Evolutionary conservation across 2,329 filamentous ascomycete genomes (phyloP), one percentile per base, ranked within the genome.

Genomic region (Fusarium guadeloupense): DNA sequence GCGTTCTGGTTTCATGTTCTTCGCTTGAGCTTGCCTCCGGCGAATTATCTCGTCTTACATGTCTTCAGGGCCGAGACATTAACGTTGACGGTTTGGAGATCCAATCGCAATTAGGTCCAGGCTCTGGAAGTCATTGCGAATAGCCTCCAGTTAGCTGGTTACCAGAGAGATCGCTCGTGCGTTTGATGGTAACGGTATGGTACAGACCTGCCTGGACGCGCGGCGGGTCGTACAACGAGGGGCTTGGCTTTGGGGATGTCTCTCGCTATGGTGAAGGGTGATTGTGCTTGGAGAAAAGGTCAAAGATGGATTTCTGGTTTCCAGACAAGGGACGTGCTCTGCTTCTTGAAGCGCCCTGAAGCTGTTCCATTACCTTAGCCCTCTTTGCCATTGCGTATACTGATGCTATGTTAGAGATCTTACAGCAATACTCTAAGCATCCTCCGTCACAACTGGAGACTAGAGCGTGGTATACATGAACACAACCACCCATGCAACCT

Each of bases 21-120:
- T 62, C 45, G 53, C 57, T 41, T 49, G 19, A 26, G 39, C 30
- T 28, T 63, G 42, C 41, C 25, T 4, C 44, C 37, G 37, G 52
- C 43, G 47, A 59, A 59, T 39, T 47, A 42, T 39, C 35, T 3
- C 28, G 41, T 56, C 20, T 8, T 28, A 57, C 54, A 9, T 9
- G 21, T 8, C 16, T 45, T 41, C 44, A 46, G 33, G 30, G 34
- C 46, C 40, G 61, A 64, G 52, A 64, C 61, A 64, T 56, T 41
- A 31, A 17, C 3, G 31, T 7, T 19, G 35, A 45, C 14, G 3
- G 19, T 17, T 9, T 1, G 10, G 14, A 16, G 25, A 35, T 14
- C 46, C 56, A 62, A 53, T 65, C 61, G 61, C 52, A 50, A 58
- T 21, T 4, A 30, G 37, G 10, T 23, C n/a, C 28, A 4, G 25